These are phyloP conservation scores for Debaryomyces subglobosus DNA, from an alignment of 1,139 yeast species.

Conservation along the genomic window DNA sequence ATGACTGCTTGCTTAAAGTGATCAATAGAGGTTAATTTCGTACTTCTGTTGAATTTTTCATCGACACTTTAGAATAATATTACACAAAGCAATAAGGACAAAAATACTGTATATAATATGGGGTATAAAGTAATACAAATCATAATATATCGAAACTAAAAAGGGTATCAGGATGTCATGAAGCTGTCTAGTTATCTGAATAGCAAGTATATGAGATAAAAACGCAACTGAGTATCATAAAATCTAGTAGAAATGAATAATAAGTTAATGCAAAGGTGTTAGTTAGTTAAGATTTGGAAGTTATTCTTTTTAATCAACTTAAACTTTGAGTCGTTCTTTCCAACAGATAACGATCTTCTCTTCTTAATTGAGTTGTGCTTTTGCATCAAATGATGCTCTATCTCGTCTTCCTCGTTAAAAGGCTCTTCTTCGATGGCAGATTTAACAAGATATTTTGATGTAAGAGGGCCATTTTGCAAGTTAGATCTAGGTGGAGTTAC, in stretches of 20 bases:
- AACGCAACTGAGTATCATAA: constrained; percentile 3
- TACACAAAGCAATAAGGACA: neutral
- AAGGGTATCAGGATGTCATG: neutral
- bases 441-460: constrained; percentile 27
- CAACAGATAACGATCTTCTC: constrained; percentile 43
- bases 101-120: constrained; percentile 4
- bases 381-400: constrained; percentile 4
- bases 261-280: constrained; percentile 2
- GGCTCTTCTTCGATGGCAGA: constrained; percentile 23
- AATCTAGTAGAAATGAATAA: constrained; percentile 3
- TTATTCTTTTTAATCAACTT: constrained; percentile 37
- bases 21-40: neutral
- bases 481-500: constrained; percentile 37
- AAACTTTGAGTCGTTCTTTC: constrained; percentile 41
- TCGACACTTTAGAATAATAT: constrained; percentile 2
- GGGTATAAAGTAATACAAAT: neutral
- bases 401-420: constrained; percentile 32
- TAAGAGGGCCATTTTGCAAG: neutral
- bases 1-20: constrained; percentile 17
- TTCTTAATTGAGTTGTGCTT: constrained; percentile 21
- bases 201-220: neutral
- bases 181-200: neutral
- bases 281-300: constrained; percentile 23
- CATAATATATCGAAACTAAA: neutral
- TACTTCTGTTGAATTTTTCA: constrained; percentile 1